phyloP scores from a whole-genome alignment of 108 stramenopile genomes.

The Nitzschia palea region DNA sequence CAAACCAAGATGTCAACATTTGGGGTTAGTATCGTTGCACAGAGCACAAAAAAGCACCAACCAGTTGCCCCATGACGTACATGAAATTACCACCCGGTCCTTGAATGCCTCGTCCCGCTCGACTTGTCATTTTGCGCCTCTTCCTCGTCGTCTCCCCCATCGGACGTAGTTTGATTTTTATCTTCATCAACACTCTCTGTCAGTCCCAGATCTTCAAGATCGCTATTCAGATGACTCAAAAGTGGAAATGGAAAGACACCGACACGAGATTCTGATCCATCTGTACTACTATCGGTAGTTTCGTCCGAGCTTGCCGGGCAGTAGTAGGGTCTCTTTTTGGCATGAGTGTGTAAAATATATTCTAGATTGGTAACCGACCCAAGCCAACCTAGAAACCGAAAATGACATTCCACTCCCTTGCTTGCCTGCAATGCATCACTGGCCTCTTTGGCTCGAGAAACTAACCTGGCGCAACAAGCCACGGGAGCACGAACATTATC shows the following conservation, averaged over 20 bases:
- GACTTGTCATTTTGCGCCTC: constrained; percentile 15
- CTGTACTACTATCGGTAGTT: neutral
- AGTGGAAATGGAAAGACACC: constrained; percentile 64
- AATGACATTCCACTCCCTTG: constrained; percentile 48
- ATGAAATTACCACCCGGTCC: constrained; percentile 79
- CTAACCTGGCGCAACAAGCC: constrained; percentile 45
- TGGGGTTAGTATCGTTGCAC: too few relatives aligned
- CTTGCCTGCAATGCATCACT: constrained; percentile 19
- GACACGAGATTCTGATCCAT: neutral
- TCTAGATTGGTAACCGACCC: constrained; percentile 73
- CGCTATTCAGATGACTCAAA: constrained; percentile 51
- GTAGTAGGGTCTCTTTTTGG: constrained; percentile 40
- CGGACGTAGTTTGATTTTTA: neutral
- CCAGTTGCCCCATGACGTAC: neutral
- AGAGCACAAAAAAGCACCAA: neutral
- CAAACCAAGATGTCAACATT: too few relatives aligned
- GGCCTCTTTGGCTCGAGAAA: constrained; percentile 58
- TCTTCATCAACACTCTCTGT: neutral
- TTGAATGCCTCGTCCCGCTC: constrained; percentile 23
- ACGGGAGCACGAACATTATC: constrained; percentile 76
- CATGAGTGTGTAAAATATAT: constrained; percentile 66
- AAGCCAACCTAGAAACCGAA: constrained; percentile 85
- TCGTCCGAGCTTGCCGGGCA: too few relatives aligned
- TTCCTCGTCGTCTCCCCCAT: neutral
- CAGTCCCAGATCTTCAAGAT: constrained; percentile 8